Conservation (phyloP, 2,329 filamentous ascomycete genomes). For the Monosporascus sp. region DNA sequence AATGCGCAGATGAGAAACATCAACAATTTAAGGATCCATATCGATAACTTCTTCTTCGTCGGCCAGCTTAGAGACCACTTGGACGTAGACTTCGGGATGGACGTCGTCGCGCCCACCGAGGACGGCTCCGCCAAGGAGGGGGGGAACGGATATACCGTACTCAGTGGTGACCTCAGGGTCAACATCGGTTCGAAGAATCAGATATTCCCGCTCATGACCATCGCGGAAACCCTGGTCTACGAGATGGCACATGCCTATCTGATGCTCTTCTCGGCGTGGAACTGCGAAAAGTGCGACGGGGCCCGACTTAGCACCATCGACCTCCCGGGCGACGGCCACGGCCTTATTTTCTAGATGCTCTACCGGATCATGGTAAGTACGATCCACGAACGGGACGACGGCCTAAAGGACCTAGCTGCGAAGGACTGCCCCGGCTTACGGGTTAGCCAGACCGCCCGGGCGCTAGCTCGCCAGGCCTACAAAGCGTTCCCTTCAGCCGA, state of each 20-base stretch:
- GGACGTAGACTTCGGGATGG: constrained; percentile 2
- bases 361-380: constrained; percentile 16
- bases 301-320: constrained; percentile 11
- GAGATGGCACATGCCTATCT: constrained; percentile 17
- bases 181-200: constrained; percentile 2
- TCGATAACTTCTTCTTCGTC: constrained; percentile 20
- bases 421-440: constrained; percentile 12
- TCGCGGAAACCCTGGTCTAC: constrained; percentile 12
- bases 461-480: not conserved
- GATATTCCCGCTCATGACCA: constrained; percentile 2
- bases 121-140: not conserved
- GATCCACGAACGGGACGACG: constrained; percentile 12
- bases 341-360: constrained; percentile 15
- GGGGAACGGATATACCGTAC: not conserved
- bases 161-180: not conserved
- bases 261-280: constrained; percentile 7
- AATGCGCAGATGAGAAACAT: not conserved
- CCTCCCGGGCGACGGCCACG: constrained; percentile 9
- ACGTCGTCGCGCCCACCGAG: not conserved
- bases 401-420: constrained; percentile 3
- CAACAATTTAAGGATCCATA: not conserved
- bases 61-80: constrained; percentile 1
- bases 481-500: not conserved
- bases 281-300: constrained; percentile 7
- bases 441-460: constrained; percentile 5